Percentiles rank a stretch among this genome's conserved stretches.
Conservation (phyloP, 179 eudicot genomes). For the Silene vulgaris region DNA sequence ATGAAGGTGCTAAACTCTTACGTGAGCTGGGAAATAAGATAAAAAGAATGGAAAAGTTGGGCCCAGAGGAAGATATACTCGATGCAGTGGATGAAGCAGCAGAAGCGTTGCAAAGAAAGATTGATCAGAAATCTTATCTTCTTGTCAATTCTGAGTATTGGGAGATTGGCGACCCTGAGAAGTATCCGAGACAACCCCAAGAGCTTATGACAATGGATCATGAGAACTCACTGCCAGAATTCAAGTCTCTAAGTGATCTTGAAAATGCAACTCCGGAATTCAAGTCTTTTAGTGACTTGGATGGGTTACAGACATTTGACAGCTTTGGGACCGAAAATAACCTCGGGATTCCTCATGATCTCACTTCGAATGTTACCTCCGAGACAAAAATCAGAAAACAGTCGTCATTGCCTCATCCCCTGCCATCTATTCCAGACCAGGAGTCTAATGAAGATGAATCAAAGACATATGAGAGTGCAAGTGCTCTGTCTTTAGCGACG, state of each 20-base stretch:
- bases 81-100: constrained; percentile 63
- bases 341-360: neutral
- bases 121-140: constrained; percentile 70
- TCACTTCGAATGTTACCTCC: constrained; percentile 3
- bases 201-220: constrained; percentile 30
- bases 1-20: constrained; percentile 73
- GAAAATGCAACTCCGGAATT: constrained; percentile 27
- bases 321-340: constrained; percentile 22
- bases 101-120: constrained; percentile 64
- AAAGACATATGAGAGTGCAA: constrained; percentile 73
- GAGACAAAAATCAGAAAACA: constrained; percentile 27
- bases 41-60: constrained; percentile 70
- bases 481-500: constrained; percentile 74
- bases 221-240: constrained; percentile 27
- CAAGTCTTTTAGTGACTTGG: constrained; percentile 48
- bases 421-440: constrained; percentile 25
- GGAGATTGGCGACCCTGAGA: constrained; percentile 45
- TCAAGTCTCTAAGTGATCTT: constrained; percentile 36
- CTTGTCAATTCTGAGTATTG: constrained; percentile 69
- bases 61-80: constrained; percentile 43
- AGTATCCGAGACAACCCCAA: constrained; percentile 28
- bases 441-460: constrained; percentile 44
- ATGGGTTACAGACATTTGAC: constrained; percentile 24
- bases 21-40: constrained; percentile 71
- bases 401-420: constrained; percentile 31